Conservation (phyloP, 2,329 filamentous ascomycete genomes). For the Ophiostoma montium region DNA sequence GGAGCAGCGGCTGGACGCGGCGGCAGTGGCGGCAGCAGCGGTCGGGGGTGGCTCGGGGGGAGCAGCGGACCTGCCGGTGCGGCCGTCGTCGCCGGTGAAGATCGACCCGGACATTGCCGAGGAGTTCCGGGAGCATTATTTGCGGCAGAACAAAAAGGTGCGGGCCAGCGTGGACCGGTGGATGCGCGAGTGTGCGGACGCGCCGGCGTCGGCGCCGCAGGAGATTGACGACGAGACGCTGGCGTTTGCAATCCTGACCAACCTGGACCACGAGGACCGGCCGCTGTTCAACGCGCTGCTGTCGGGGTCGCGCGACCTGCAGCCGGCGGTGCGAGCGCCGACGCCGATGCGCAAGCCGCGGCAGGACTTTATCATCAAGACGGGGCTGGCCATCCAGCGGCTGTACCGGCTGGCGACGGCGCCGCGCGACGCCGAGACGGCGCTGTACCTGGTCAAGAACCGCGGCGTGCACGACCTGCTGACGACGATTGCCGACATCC, state of each 20-base stretch:
- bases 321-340: slow-evolving; percentile 46
- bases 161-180: slow-evolving; percentile 83
- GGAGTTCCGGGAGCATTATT: slow-evolving; percentile 83
- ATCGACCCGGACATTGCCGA: slow-evolving; percentile 90
- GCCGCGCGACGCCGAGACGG: slow-evolving; percentile 75
- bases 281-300: slow-evolving; percentile 74
- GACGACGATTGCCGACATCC: slow-evolving; percentile 76
- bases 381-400: slow-evolving; percentile 65
- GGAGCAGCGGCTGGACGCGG: slow-evolving; percentile 44
- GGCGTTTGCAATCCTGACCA: slow-evolving; percentile 85
- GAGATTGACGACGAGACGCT: slow-evolving; percentile 92
- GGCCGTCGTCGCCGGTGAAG: slow-evolving; percentile 50
- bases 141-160: slow-evolving; percentile 83
- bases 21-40: slow-evolving; percentile 17
- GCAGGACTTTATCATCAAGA: slow-evolving; percentile 62
- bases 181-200: slow-evolving; percentile 67
- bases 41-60: slow-evolving; percentile 8
- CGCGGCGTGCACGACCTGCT: slow-evolving; percentile 72
- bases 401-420: slow-evolving; percentile 61
- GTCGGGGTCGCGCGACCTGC: slow-evolving; percentile 42
- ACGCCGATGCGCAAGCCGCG: slow-evolving; percentile 52
- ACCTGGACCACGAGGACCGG: slow-evolving; percentile 60
- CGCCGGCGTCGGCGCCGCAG: slow-evolving; percentile 60
- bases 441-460: slow-evolving; percentile 75
- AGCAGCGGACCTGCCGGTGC: slow-evolving; percentile 24